Percentiles rank a stretch among this genome's conserved stretches.
phyloP scores from a whole-genome alignment of 495 filamentous ascomycete species.

The Talaromyces ruber region DNA sequence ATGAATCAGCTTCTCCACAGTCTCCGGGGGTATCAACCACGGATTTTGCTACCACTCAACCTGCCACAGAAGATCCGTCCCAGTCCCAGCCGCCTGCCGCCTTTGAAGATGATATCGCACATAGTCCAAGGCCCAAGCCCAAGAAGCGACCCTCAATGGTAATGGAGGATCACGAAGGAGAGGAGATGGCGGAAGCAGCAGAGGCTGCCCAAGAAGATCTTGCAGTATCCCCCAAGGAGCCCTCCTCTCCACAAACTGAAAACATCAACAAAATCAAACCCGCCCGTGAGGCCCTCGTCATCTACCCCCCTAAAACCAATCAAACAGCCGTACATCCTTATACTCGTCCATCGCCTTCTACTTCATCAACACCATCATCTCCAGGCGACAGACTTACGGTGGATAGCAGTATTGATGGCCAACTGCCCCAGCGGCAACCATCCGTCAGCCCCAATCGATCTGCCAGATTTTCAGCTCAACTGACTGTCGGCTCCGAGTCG shows the following conservation, averaged over 20 bases:
- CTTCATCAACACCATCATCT: constrained; percentile 8
- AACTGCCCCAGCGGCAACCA: constrained; percentile 16
- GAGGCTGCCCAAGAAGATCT: background rate
- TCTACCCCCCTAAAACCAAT: constrained; percentile 7
- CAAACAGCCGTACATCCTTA: constrained; percentile 7
- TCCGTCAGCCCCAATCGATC: constrained; percentile 58
- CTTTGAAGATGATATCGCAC: background rate
- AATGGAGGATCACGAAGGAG: constrained; percentile 50
- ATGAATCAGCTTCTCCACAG: background rate
- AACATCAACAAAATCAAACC: constrained; percentile 8
- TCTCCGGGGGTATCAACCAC: background rate
- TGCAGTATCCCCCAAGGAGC: background rate
- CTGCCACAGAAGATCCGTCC: background rate
- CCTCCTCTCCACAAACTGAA: constrained; percentile 5
- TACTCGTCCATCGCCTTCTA: constrained; percentile 14
- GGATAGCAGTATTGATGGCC: background rate
- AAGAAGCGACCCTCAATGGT: constrained; percentile 55
- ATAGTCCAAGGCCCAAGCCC: constrained; percentile 8
- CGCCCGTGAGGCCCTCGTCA: constrained; percentile 2
- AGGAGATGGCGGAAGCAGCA: constrained; percentile 23
- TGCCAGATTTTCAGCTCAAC: constrained; percentile 61
- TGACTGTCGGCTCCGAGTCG: constrained; percentile 39
- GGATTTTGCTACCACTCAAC: background rate
- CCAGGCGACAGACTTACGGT: constrained; percentile 10
- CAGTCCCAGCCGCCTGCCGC: background rate